Base-by-base conservation (phyloP, 306 rosid genomes). In the Vigna hirtella region DNA sequence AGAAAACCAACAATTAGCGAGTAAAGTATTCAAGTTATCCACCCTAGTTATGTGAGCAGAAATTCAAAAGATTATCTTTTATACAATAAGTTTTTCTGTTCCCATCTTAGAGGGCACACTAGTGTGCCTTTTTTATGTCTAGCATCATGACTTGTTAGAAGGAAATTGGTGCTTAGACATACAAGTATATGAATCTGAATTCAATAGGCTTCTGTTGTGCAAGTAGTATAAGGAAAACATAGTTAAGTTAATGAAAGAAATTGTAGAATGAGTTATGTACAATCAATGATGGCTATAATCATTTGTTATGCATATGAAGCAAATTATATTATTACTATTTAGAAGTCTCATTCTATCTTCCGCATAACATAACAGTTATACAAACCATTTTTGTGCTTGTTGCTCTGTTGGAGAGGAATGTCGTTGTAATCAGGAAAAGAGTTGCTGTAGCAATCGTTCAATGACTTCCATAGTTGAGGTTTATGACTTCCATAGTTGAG, bases 1-100 rank as follows among this genome's bases (percentile, higher is more conserved):
- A 56, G 81, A 75, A 53, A 55, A 56, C 65, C 64, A 73, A 47
- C 78, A 81, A 26, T 10, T 78, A 67, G 73, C 78, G 51, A 36
- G 22, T 74, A 36, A 77, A 51, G 52, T 73, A 51, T 8, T 49
- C 12, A 45, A 73, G 36, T 34, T 61, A 9, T 52, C 66, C 52
- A 65, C 70, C 42, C 67, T 18, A 62, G 9, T 50, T 17, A 66
- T 32, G 53, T 62, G 34, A 72, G 66, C 52, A 30, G 24, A 84
- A 84, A 58, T 36, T 66, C 53, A 50, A 53, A 62, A 30, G 18
- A 48, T 65, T 34, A 64, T 55, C 65, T 48, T 17, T 61, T 68
- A 15, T 61, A 43, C 50, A 76, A 58, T 80, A 77, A 76, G 13
- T 14, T 59, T 24, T 53, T 5, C 66, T 62, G 28, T 64, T 51